Base-by-base conservation (phyloP, 768 basidiomycete genomes). In the Obba rivulosa region DNA sequence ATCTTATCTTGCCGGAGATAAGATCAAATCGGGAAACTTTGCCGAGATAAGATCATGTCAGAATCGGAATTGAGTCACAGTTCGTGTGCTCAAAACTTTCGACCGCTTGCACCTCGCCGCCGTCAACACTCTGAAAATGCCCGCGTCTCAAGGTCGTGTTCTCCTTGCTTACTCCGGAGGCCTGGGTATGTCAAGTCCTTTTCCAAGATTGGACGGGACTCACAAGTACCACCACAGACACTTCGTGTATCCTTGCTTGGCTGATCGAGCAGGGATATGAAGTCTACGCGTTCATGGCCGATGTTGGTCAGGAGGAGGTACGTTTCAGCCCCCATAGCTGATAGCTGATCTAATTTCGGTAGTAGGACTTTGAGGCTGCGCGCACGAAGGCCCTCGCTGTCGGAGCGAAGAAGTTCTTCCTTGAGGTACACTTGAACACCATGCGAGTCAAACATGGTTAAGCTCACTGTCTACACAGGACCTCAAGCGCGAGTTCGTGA, bases 201-300 rank as follows among this genome's bases (percentile, higher is more conserved):
- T 21, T 37, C 38, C 17, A 17, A 21, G 34, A 38, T 25, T 37
- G 4, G 20, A 13, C 16, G 41, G 18, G 18, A 34, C 31, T 17
- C 36, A 43, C 18, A 16, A 49, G 22, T 46, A 20, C 18, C 41
- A 18, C 24, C 25, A 9, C 59, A 94, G 96, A 99, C 70, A 99
- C 96, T 18, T 97, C 95, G 34, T 98, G 95, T 71, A 99, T 99
- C 72, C 85, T 98, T 59, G 92, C 92, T 45, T 99, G 95, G 95
- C 76, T 99, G 69, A 92, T 98, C 68, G 96, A 99, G 66, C 78
- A 97, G 66, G 93, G 92, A 49, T 99, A 98, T 70, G 90, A 98
- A 63, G 95, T 97, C 55, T 82, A 87, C 58, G 92, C 93, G 20
- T 98, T 94, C 79, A 93, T 95, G 89, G 91, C 92, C 11, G 90